Conservation (phyloP, 495 filamentous ascomycete species). For the Tuber aestivum region DNA sequence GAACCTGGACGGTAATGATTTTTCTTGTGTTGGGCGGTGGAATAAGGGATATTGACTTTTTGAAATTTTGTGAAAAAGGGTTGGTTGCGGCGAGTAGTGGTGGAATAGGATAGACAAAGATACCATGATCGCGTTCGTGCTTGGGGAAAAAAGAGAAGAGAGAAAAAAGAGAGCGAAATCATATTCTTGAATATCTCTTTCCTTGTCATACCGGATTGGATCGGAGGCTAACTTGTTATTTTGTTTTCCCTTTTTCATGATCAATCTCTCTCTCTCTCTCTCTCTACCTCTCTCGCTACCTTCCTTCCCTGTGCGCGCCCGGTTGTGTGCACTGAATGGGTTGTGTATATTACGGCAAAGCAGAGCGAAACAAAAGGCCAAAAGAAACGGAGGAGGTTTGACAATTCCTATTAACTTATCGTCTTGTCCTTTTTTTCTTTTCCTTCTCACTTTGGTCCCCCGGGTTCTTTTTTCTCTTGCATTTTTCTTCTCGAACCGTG, state of each 20-base stretch:
- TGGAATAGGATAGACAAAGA: constrained; percentile 4
- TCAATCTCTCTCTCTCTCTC: background rate
- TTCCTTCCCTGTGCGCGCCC: background rate
- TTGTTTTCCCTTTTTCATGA: background rate
- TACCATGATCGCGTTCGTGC: background rate
- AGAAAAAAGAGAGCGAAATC: background rate
- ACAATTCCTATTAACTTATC: background rate
- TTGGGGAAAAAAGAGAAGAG: background rate
- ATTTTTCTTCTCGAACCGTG: background rate
- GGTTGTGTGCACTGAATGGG: background rate
- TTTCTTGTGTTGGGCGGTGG: background rate
- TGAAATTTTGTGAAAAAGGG: constrained; percentile 6
- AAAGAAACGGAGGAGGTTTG: background rate
- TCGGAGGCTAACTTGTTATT: background rate
- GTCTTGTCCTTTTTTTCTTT: background rate
- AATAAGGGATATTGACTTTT: constrained; percentile 10
- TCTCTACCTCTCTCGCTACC: background rate
- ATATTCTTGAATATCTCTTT: background rate
- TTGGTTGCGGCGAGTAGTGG: background rate
- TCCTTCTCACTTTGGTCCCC: background rate
- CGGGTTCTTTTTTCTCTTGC: background rate
- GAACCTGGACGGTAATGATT: constrained; percentile 3
- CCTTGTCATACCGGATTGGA: background rate
- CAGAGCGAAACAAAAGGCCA: background rate
- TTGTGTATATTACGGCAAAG: constrained; percentile 1